Evolutionary conservation across 225 moss, liverwort and hornwort species (phyloP), one percentile per base, ranked within the genome.

Genomic region (Pleurozium schreberi): DNA sequence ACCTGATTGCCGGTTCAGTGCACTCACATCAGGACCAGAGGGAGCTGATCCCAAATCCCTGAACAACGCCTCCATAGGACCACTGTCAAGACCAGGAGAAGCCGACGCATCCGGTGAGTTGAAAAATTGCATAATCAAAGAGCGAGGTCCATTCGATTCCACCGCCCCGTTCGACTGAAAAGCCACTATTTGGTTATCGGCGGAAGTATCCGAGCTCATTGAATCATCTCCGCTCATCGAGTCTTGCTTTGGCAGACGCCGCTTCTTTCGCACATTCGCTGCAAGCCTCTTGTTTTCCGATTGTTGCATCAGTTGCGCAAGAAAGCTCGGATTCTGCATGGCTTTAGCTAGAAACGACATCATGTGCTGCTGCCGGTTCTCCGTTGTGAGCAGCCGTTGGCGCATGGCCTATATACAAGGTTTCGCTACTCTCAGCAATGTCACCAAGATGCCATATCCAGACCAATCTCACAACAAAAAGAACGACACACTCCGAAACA

Each of bases 281-380:
- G 95, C 89, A 36, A 97, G 92, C 30, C 96, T 93, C 93, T 92
- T 95, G 82, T 92, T 92, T 92, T 95, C 96, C 49, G 94, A 94
- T 81, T 97, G 96, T 81, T 97, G 99, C 88, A 99, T 95, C 52
- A 99, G 92, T 59, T 96, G 97, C 25, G 97, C 95, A 74, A 99
- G 95, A 81, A 96, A 99, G 85, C 95, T 95, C 13, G 99, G 97
- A 90, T 97, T 97, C 80, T 99, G 99, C 96, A 99, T 96, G 4
- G 99, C 99, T 88, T 99, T 99, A 31, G 96, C 99, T 18, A 99
- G 89, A 79, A 99, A 99, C 5, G 99, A 93, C 99, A 99, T 99
- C 97, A 99, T 99, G 76, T 97, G 97, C 65, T 99, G 97, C 92
- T 99, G 99, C 70, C 96, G 95, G 57, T 92, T 95, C 85, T 99